phyloP scores from a whole-genome alignment of 1,284 basidiomycete species.

The Sporisorium scitamineum region DNA sequence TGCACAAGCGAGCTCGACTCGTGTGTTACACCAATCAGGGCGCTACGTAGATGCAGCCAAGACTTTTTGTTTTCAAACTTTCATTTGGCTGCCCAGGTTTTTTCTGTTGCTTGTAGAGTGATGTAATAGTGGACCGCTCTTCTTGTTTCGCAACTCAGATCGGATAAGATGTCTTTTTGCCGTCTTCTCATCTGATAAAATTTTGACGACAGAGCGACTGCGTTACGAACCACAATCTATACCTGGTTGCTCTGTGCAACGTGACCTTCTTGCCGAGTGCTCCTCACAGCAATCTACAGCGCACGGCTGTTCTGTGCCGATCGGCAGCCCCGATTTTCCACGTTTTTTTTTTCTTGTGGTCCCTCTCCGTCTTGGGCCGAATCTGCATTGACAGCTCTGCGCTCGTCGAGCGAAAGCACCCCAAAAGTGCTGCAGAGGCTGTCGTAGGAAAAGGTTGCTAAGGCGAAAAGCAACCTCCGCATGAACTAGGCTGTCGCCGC shows the following conservation, averaged over 20 bases:
- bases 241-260: neutral
- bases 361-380: neutral
- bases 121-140: neutral
- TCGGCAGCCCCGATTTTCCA: no score
- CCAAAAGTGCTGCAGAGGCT: neutral
- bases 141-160: neutral
- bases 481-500: neutral
- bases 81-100: neutral
- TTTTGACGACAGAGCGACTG: neutral
- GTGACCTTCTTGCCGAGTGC: neutral
- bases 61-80: constrained; percentile 6
- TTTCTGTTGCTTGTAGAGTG: neutral
- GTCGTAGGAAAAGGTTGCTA: neutral
- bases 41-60: neutral
- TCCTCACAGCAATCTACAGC: neutral
- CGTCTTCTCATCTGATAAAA: constrained; percentile 3
- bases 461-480: neutral
- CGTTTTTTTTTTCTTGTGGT: neutral
- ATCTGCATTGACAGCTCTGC: no score
- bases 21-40: neutral
- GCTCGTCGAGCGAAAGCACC: neutral
- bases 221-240: neutral
- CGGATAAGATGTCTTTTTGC: constrained; percentile 7
- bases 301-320: neutral
- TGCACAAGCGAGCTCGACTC: neutral